Evolutionary conservation across 2,329 filamentous ascomycete genomes (phyloP).

Genomic region (Exophiala calicioides): DNA sequence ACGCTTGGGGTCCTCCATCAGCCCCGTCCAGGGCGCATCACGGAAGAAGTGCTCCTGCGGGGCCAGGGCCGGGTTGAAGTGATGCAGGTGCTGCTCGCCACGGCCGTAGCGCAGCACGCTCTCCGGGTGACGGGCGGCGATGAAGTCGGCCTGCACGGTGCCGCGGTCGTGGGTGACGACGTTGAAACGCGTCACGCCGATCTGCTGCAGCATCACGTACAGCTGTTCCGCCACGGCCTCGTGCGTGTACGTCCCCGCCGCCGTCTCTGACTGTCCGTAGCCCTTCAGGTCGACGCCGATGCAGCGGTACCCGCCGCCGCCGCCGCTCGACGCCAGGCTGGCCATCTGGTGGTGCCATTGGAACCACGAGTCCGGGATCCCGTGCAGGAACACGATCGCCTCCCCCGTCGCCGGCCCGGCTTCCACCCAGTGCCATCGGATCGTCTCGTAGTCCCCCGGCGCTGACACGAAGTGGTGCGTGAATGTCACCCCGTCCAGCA

Average conservation of each 20-base stretch:
- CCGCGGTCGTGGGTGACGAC: slow-evolving; percentile 17
- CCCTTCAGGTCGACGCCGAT: slow-evolving; percentile 16
- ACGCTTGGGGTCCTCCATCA: not conserved
- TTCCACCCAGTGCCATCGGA: slow-evolving; percentile 17
- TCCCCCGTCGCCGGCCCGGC: slow-evolving; percentile 11
- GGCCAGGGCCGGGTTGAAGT: not conserved
- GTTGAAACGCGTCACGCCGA: slow-evolving; percentile 16
- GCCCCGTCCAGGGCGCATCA: not conserved
- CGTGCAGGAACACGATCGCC: slow-evolving; percentile 18
- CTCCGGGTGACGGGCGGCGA: slow-evolving; percentile 13
- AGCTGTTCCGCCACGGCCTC: slow-evolving; percentile 14
- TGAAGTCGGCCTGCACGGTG: slow-evolving; percentile 16
- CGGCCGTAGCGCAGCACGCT: slow-evolving; percentile 13
- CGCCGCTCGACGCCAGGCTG: too few species aligned
- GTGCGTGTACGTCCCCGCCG: slow-evolving; percentile 12
- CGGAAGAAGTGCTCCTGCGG: not conserved
- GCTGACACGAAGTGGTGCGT: slow-evolving; percentile 15
- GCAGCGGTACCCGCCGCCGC: slow-evolving; percentile 4
- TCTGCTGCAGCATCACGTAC: slow-evolving; percentile 8
- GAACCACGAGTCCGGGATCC: slow-evolving; percentile 18
- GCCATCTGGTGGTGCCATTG: slow-evolving; percentile 20
- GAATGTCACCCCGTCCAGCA: slow-evolving; percentile 8
- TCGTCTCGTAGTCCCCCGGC: slow-evolving; percentile 6
- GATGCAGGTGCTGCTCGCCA: slow-evolving; percentile 16
- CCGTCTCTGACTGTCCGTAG: slow-evolving; percentile 18